A percentile compares a stretch with the other conserved stretches of the same genome.
These are phyloP conservation scores for Nicotiana knightiana DNA, from an alignment of 257 asterid species.

Conservation along the genomic window DNA sequence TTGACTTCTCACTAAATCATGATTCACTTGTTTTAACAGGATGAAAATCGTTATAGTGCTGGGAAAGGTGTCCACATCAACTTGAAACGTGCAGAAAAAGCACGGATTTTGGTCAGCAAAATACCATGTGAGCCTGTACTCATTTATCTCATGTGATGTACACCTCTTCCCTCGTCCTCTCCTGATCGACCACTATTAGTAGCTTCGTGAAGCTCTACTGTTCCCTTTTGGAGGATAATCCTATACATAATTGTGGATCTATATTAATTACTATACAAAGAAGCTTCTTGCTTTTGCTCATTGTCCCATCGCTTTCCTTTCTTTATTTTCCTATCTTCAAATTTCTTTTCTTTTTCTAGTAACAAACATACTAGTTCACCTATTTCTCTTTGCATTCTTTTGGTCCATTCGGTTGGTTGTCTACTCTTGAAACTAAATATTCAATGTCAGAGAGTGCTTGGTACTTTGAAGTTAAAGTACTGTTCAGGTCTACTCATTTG, in stretches of 20 bases:
- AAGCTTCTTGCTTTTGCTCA: not conserved
- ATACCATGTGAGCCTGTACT: conserved; percentile 53
- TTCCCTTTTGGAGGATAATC: not conserved
- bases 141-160: conserved; percentile 7
- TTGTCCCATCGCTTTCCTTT: not conserved
- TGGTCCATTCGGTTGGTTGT: not conserved
- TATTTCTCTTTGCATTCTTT: not conserved
- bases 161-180: not conserved
- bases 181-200: not conserved
- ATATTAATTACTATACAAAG: not conserved
- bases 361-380: not conserved
- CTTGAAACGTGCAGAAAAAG: conserved; percentile 81
- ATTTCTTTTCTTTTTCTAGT: not conserved
- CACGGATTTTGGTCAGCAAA: conserved; percentile 56
- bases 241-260: not conserved
- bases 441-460: not conserved
- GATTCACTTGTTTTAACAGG: conserved; percentile 35
- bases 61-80: conserved; percentile 81
- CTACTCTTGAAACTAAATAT: not conserved
- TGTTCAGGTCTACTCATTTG: not conserved
- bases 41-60: conserved; percentile 72
- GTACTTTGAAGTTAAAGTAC: not conserved
- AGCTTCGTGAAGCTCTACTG: not conserved
- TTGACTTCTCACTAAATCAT: conserved; percentile 14
- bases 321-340: not conserved